Conservation (phyloP, 495 filamentous ascomycete species). For the Penicillium lagena region DNA sequence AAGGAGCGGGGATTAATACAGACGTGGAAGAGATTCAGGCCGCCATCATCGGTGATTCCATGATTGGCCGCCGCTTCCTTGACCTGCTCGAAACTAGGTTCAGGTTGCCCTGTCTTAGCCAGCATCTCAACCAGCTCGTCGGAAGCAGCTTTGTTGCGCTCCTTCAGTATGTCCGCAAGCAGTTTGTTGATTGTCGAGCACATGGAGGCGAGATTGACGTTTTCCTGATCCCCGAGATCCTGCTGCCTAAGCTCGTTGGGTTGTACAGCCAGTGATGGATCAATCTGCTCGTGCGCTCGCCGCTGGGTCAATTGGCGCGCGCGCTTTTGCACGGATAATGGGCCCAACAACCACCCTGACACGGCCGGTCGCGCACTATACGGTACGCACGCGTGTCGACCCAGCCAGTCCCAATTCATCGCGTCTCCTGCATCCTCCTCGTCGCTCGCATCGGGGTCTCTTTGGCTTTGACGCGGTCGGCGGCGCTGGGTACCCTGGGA, state of each 20-base stretch:
- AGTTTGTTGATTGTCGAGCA: constrained; percentile 55
- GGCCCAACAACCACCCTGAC: constrained; percentile 81
- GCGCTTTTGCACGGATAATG: constrained; percentile 83
- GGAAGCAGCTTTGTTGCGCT: constrained; percentile 12
- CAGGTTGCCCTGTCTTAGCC: constrained; percentile 18
- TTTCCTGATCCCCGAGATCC: constrained; percentile 67
- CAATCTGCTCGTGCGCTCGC: constrained; percentile 53
- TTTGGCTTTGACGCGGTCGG: constrained; percentile 24
- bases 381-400: constrained; percentile 65
- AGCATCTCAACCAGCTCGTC: constrained; percentile 8
- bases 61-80: constrained; percentile 45
- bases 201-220: constrained; percentile 64
- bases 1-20: constrained; percentile 85
- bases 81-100: constrained; percentile 26
- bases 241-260: constrained; percentile 67
- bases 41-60: constrained; percentile 54
- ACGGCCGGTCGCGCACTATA: constrained; percentile 68
- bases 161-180: constrained; percentile 29
- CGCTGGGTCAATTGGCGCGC: constrained; percentile 61
- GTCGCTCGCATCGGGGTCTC: constrained; percentile 44
- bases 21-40: constrained; percentile 72
- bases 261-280: constrained; percentile 54
- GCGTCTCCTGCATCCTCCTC: constrained; percentile 61
- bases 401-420: constrained; percentile 83
- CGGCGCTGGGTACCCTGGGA: constrained; percentile 23